Base-by-base conservation (phyloP, 2,329 filamentous ascomycete genomes). In the Penicillium sp. region DNA sequence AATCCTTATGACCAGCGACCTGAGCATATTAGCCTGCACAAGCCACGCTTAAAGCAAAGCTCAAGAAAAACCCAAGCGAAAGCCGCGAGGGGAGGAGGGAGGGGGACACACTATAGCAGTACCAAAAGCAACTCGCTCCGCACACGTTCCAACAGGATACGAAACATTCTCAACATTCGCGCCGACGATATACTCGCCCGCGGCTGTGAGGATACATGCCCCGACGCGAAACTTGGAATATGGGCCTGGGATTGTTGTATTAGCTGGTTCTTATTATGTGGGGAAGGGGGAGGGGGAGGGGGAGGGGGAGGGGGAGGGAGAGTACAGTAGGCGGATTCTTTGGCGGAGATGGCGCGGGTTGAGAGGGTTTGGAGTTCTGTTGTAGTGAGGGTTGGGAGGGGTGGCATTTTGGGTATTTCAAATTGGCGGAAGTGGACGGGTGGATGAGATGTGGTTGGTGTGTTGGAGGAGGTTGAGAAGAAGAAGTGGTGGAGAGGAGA, bases 201-300 rank as follows among this genome's bases (percentile, higher is more conserved):
- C 73, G 9, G 72, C 56, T 6, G 84, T 80, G 55, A 97, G 84
- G 54, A 97, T 75, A 27, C 89, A 86, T 43, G 89, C 87, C 56
- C 94, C 94, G 56, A 99, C 94, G 58, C 87, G 89, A 80, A 97
- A 99, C 54, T 87, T 83, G 64, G 90, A 95, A 80, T 97, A 96
- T 3, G 90, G 91, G 69, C 84, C 84, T 86, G 32, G 24, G 26
- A 20, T 21, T 20, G 18, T 4, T 41, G 9, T 5, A 30, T 20
- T 30, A 29, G 17, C n/a, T 20, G 7, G 37, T 34, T 18, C 12
- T n/a, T 18, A 15, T 18, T 34, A 6, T 15, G 33, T 17, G 33
- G 33, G 33, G 33, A 36, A 21, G 18, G 13, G 30, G n/a, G 20
- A 17, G 7, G 15, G 33, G 29, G 4, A 23, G 4, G 30, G 20